These are phyloP conservation scores for Zizania latifolia DNA, from an alignment of 176 grass and related monocot genomes.

Conservation along the genomic window DNA sequence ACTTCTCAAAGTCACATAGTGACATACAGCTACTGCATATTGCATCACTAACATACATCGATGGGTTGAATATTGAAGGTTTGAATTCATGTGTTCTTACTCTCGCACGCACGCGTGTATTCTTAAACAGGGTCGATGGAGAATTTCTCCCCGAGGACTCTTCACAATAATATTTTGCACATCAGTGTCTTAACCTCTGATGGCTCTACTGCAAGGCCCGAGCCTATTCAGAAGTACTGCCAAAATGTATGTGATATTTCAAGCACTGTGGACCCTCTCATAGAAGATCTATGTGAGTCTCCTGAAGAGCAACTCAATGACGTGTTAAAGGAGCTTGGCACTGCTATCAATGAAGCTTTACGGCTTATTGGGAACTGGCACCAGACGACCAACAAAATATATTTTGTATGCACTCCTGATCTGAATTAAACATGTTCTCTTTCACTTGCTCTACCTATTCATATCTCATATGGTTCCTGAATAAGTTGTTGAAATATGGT, in stretches of 20 bases:
- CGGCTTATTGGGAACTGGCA: constrained; percentile 73
- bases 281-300: constrained; percentile 53
- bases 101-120: background rate
- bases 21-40: background rate
- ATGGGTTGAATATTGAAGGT: background rate
- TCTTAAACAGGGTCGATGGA: constrained; percentile 43
- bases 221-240: constrained; percentile 57
- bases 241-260: constrained; percentile 45
- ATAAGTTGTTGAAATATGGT: constrained; percentile 1
- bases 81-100: background rate
- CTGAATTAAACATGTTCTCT: background rate
- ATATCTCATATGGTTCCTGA: constrained; percentile 7
- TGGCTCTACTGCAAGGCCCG: constrained; percentile 29
- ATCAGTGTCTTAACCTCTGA: constrained; percentile 42
- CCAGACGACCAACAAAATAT: constrained; percentile 81
- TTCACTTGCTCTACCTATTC: background rate
- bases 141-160: constrained; percentile 24
- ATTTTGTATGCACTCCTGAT: constrained; percentile 54
- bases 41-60: background rate
- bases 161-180: constrained; percentile 38
- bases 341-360: constrained; percentile 49
- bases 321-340: constrained; percentile 49
- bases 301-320: constrained; percentile 62
- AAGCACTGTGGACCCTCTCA: constrained; percentile 46
- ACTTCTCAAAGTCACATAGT: background rate